These are phyloP conservation scores for Tetracentron sinense DNA, from an alignment of 164 flowering plant species.

Conservation along the genomic window DNA sequence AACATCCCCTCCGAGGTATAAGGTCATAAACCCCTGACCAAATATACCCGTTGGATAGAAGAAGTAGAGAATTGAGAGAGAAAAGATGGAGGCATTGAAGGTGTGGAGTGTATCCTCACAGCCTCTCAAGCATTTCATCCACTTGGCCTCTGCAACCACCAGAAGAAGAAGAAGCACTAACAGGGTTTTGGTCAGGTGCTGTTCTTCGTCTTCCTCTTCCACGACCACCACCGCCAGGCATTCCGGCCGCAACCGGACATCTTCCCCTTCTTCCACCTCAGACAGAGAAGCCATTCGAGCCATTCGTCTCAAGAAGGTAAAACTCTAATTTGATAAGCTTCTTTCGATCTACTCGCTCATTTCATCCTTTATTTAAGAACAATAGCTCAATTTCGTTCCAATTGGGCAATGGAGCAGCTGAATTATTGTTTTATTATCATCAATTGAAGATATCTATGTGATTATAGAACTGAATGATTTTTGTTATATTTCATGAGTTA, in stretches of 20 bases:
- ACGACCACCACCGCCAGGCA: slow-evolving; percentile 18
- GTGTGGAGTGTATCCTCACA: slow-evolving; percentile 30
- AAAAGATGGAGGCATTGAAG: slow-evolving; percentile 48
- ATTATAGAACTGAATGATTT: no score
- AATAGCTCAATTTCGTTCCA: not conserved
- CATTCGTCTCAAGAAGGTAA: slow-evolving; percentile 79
- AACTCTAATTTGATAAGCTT: no score
- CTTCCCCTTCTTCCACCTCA: slow-evolving; percentile 59
- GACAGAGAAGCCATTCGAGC: slow-evolving; percentile 76
- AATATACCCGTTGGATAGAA: no score
- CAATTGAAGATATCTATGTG: no score
- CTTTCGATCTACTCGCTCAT: no score
- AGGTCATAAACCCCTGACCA: no score
- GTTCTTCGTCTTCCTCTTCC: slow-evolving; percentile 25
- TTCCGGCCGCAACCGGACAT: slow-evolving; percentile 21
- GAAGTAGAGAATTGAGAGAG: no score
- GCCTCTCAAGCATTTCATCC: slow-evolving; percentile 40
- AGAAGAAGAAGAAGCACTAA: slow-evolving; percentile 9
- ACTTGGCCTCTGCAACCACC: slow-evolving; percentile 24
- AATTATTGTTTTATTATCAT: no score
- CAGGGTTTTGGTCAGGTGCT: slow-evolving; percentile 19
- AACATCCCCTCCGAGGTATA: no score
- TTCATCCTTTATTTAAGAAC: not conserved
- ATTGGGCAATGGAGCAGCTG: no score
- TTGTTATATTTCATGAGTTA: no score